A percentile compares a stretch with the other conserved stretches of the same genome.
Evolutionary conservation across 129 eudicot genomes (phyloP).

Genomic region (Tagetes patula): DNA sequence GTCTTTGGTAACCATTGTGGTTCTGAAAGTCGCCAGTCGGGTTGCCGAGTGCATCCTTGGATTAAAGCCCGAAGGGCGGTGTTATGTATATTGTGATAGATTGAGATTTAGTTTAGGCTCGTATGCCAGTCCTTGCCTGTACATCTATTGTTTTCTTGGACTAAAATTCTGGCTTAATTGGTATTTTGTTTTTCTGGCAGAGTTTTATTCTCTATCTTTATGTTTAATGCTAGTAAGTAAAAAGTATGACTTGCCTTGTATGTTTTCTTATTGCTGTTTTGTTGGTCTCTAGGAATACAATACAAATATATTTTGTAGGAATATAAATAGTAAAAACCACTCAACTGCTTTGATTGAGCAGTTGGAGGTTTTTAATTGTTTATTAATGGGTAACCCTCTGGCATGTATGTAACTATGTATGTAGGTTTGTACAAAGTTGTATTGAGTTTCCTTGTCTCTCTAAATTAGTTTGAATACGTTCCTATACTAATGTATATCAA

Average conservation of each 20-base stretch:
- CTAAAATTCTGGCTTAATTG: conserved; percentile 17
- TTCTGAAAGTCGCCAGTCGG: conserved; percentile 6
- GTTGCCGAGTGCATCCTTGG: conserved; percentile 27
- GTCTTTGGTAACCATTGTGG: conserved; percentile 23
- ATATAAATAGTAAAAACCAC: too few species aligned
- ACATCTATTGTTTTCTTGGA: conserved; percentile 25
- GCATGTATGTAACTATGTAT: too few species aligned
- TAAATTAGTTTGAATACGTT: too few species aligned
- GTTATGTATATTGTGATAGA: conserved; percentile 33
- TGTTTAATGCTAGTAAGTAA: neutral
- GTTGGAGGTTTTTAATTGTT: too few species aligned
- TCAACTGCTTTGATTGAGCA: too few species aligned
- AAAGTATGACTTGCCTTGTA: neutral
- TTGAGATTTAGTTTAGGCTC: conserved; percentile 31
- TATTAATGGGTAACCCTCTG: too few species aligned
- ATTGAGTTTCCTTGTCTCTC: too few species aligned
- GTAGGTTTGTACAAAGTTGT: too few species aligned
- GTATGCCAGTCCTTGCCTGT: conserved; percentile 21
- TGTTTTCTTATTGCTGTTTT: neutral
- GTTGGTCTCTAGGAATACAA: neutral
- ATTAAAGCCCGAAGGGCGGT: conserved; percentile 12
- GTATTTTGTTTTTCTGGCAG: conserved; percentile 2
- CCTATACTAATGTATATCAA: too few species aligned
- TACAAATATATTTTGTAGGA: too few species aligned
- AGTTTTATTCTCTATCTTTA: neutral